Evolutionary conservation across 2,329 filamentous ascomycete species (phyloP), one percentile per base, ranked within the genome.

Genomic region (Penicillium capsulatum): DNA sequence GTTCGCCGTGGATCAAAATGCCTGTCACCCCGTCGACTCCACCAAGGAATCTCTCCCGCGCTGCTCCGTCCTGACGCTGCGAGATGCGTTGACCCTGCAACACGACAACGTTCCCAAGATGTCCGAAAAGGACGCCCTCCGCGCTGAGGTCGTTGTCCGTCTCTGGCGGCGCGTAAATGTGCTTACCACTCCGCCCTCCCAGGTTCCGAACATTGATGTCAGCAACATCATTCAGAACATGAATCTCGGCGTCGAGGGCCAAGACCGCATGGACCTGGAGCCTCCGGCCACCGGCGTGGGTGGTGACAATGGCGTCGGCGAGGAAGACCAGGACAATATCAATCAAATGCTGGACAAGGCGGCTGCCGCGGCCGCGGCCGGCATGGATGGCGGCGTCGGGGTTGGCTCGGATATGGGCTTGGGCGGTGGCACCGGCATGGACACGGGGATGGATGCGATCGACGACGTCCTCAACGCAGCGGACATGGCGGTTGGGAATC

Each of bases 121-220:
- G 10, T 63, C 67, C 3, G 66, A 70, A 39, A 67, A 63, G 35
- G 68, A 72, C n/a, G 61, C 67, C 2, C 46, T 70, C 1, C 63
- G 61, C 17, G 69, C 69, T 1, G 65, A 70, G 43, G 53, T 68
- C 2, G 51, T 72, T 16, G 68, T 73, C 9, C 68, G 70, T 1
- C 55, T 74, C 13, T 60, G 65, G 41, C 64, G 70, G 7, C 68
- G 69, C 14, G 67, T 73, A 3, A 66, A 70, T 30, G 48, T 62
- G 1, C 60, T 71, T 15, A 54, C 60, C 13, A 57, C 64, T 1
- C 57, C 63, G 4, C 61, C 66, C 1, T 58, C 66, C 3, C 61
- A 66, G 31, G 61, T 68, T 5, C 52, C 60, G 3, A 68, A 63
- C 36, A 61, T 70, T 16, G 67, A 68, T 44, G 62, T 68, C 26